Evolutionary conservation across 768 basidiomycete genomes (phyloP), one percentile per base, ranked within the genome.

Genomic region (Calocybe gangraenosa): DNA sequence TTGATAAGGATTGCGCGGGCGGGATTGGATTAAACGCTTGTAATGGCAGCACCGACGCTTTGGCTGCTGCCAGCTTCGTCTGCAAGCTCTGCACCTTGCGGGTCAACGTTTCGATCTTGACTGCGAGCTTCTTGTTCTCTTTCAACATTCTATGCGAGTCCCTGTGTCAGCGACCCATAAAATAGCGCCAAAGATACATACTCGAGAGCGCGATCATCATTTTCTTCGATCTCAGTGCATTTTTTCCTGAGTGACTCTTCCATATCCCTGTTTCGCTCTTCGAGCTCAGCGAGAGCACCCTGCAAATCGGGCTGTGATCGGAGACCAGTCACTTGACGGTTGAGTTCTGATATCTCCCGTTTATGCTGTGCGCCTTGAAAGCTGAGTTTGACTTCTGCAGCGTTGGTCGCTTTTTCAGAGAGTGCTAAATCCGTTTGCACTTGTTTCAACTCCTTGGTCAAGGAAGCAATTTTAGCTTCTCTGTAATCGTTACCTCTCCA

Each of bases 141-240:
- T 88, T 90, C 50, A 87, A 60, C 60, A 87, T 78, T 53, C 88
- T 91, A 54, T 17, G 42, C 23, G 22, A 23, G 25, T 30, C 22
- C 36, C n/a, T 13, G 28, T 25, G 25, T 52, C 14, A 51, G 13
- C 46, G 50, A 42, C 52, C 19, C 11, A 28, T 28, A 6, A 6
- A 28, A 5, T 28, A 28, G 25, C 25, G 11, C 25, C 25, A 11
- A 11, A 28, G n/a, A 6, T 45, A 71, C 84, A 53, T 64, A 91
- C 88, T 84, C 84, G 48, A 91, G 77, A 41, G 81, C 78, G 28
- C 78, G 78, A 57, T 92, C 89, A 54, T 92, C 88, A 45, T 91
- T 87, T 54, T 84, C 86, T 58, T 91, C 88, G 45, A 91, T 87
- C 65, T 91, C 88, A 11, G 71, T 62, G 48, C 82, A 86, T 62